Base-by-base conservation (phyloP, 495 filamentous ascomycete species). In the Cenococcum geophilum region DNA sequence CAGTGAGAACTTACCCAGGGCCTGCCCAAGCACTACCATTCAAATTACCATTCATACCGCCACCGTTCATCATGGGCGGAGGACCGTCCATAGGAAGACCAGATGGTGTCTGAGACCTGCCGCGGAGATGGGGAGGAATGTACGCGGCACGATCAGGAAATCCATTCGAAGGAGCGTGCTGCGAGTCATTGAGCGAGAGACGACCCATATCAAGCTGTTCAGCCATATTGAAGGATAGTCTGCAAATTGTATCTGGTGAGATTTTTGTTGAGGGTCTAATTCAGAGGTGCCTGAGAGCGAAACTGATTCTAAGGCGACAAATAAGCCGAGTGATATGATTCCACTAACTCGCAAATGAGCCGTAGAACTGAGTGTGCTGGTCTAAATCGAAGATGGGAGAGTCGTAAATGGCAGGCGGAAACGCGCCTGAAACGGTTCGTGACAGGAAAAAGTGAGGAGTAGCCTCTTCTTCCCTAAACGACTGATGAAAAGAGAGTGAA, bases 41-140 rank as follows among this genome's bases (percentile, higher is more conserved):
- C 55, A 84, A 72, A 42, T 80, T 79, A 73, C 60, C 68, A 70
- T 59, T 76, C 77, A 64, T 78, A 18, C 32, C 58, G 34, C 27
- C 57, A 32, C 63, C 78, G 60, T 69, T 72, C 66, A 63, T 63
- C 69, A 70, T 70, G 58, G 68, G 71, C 53, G 70, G 73, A 58
- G 59, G 60, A 36, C 66, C 58, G 51, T 62, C 60, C 61, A 67
- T 62, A 18, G 57, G 25, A 20, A 60, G 64, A n/a, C 59, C 69
- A 40, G 59, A 49, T n/a, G 58, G 60, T 27, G 58, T 40, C 34
- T 60, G 57, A 47, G 71, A 77, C 71, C 82, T 83, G 65, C 77
- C 78, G 71, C 93, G 88, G 75, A 96, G 85, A 73, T 98, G 93
- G 73, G 93, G 93, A 67, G 93, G 93, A 72, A 97, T 96, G 79